Evolutionary conservation across 108 stramenopile genomes (phyloP), one percentile per base, ranked within the genome.

Genomic region (Cyclotella cryptica): DNA sequence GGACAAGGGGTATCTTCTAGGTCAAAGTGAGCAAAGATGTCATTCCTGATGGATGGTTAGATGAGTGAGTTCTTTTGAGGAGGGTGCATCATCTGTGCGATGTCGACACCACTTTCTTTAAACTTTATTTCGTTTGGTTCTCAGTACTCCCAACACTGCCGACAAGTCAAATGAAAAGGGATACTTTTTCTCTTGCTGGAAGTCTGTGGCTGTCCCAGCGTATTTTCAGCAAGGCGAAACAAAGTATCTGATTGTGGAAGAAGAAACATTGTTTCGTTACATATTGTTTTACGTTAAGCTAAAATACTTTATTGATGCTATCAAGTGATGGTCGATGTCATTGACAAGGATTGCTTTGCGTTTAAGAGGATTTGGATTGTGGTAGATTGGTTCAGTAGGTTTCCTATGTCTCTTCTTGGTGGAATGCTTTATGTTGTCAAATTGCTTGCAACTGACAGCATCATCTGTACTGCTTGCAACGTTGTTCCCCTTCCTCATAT

Each of bases 1-100:
- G 90, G 86, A 22, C 72, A 70, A 43, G 83, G 45, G 88, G 88
- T 12, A 87, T 92, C 18, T 92, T 89, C 81, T 88, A 91, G 66
- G 86, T 67, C 9, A 69, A 78, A 53, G 71, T 91, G 18, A 66
- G 78, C 45, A 83, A 70, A 66, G 63, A 74, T 49, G 85, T 74
- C 17, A 79, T 91, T 61, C 90, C 90, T 10, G 83, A 86, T 51
- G 90, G 85, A 0, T 91, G 90, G 90, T 51, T 85, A 10, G 66
- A 78, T 22, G 59, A 6, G n/a, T n/a, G n/a, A n/a, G n/a, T n/a
- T n/a, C n/a, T n/a, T n/a, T n/a, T n/a, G n/a, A n/a, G n/a, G n/a
- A n/a, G n/a, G n/a, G n/a, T n/a, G n/a, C n/a, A n/a, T n/a, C n/a
- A n/a, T n/a, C n/a, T n/a, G n/a, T n/a, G n/a, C n/a, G n/a, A n/a